Base-by-base conservation (phyloP, 768 basidiomycete species). In the Crucibulum laeve region DNA sequence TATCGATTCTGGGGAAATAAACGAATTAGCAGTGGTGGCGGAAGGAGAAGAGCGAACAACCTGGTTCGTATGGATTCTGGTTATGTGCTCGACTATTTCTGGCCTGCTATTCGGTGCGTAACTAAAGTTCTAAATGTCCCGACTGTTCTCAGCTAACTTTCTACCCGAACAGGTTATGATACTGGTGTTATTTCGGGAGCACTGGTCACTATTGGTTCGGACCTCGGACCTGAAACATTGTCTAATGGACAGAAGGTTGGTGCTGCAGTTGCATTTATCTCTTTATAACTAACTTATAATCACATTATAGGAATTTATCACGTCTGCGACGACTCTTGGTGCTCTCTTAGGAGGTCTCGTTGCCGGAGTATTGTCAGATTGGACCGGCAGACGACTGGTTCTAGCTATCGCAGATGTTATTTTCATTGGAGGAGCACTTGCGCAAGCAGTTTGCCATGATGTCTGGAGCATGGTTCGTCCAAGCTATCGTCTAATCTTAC, bases 131-230 rank as follows among this genome's bases (percentile, higher is more conserved):
- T 39, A 3, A 38, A 46, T 42, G 26, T 22, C 13, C 25, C 28
- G 18, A 13, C 1, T 17, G 3, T 21, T 25, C 21, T 32, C 8
- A n/a, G 4, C n/a, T 13, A 24, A 38, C 15, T 43, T 4, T 25
- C 21, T 37, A 6, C 10, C 39, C 19, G 15, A 28, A 17, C 10
- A 87, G 85, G 87, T 19, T 90, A 89, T 53, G 87, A 90, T 55
- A 90, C 87, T 7, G 86, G 86, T 34, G 81, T 86, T 26, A 83
- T 90, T 18, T 87, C 84, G 43, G 87, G 87, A 21, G 83, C 87
- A n/a, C 70, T 90, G 25, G 84, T 88, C 18, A 81, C 77, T 7
- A 87, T 90, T 44, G 74, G 79, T 0, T 64, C 70, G 4, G 85
- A 87, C 53, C 67, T 90, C 30, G 82, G 84, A 3, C 74, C 80